phyloP scores from a whole-genome alignment of 805 yeast genomes.

The Metschnikowia borealis region DNA sequence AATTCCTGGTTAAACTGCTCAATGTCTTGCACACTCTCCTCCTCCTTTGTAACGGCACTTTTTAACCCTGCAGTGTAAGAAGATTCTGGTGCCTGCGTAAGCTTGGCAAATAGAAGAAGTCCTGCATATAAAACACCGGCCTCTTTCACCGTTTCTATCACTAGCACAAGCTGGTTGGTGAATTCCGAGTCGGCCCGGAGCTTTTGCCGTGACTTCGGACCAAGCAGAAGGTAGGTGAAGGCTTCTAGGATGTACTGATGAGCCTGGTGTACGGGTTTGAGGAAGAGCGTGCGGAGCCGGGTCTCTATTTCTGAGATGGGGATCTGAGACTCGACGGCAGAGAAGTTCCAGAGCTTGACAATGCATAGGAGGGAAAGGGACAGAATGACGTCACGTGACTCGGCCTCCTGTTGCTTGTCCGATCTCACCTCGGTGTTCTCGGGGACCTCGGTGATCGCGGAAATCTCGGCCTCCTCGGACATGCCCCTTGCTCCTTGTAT shows the following conservation, averaged over 20 bases:
- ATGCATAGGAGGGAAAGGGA: slow-evolving; percentile 16
- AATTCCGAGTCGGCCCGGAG: slow-evolving; percentile 14
- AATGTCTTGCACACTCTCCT: slow-evolving; percentile 24
- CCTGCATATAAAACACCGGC: slow-evolving; percentile 37
- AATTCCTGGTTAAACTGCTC: slow-evolving; percentile 30
- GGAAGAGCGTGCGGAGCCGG: slow-evolving; percentile 4
- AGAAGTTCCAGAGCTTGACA: slow-evolving; percentile 19
- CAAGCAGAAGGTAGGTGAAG: slow-evolving; percentile 15
- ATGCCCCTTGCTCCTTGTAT: slow-evolving; percentile 8
- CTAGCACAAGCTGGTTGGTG: slow-evolving; percentile 9
- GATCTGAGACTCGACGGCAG: slow-evolving; percentile 14
- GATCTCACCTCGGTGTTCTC: too few relatives aligned
- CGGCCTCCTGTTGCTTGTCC: not conserved
- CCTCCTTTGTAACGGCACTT: slow-evolving; percentile 22
- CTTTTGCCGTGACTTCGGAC: slow-evolving; percentile 6
- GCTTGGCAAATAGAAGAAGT: slow-evolving; percentile 37
- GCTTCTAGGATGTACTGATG: slow-evolving; percentile 10
- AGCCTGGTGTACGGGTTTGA: not conserved
- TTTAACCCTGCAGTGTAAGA: slow-evolving; percentile 27
- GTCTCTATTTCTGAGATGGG: slow-evolving; percentile 11
- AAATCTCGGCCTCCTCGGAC: too few relatives aligned
- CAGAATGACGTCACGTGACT: not conserved
- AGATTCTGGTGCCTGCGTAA: slow-evolving; percentile 23
- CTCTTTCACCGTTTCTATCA: slow-evolving; percentile 12
- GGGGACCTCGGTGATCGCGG: too few relatives aligned